Conservation (phyloP, 2,329 filamentous ascomycete genomes). For the Epichloe aotearoae region DNA sequence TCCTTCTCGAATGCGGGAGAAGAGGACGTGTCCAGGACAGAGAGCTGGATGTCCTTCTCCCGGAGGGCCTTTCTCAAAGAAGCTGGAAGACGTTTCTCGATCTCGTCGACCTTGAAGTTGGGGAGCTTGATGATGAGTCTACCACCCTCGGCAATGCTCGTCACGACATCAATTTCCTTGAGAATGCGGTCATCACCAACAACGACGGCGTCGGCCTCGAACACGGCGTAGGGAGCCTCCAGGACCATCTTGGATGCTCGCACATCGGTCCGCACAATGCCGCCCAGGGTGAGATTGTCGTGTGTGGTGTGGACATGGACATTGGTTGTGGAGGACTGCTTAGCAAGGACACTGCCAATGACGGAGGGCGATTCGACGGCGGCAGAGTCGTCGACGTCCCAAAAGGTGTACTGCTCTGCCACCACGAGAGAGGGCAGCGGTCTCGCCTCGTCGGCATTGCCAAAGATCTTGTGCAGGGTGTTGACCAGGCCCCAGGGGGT, state of each 20-base stretch:
- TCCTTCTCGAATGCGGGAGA: constrained; percentile 57
- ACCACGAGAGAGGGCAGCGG: constrained; percentile 33
- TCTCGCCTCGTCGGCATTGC: constrained; percentile 40
- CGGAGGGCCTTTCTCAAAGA: constrained; percentile 58
- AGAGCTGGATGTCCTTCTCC: constrained; percentile 57
- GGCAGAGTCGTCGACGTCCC: constrained; percentile 69
- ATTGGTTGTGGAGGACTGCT: constrained; percentile 55
- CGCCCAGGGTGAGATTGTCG: constrained; percentile 59
- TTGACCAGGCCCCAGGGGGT: constrained; percentile 41
- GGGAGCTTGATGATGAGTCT: constrained; percentile 65
- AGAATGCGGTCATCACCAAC: constrained; percentile 72
- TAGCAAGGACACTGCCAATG: constrained; percentile 49
- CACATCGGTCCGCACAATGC: constrained; percentile 71
- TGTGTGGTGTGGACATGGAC: constrained; percentile 48
- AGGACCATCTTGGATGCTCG: constrained; percentile 71
- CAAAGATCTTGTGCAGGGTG: constrained; percentile 35
- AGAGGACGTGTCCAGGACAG: constrained; percentile 58
- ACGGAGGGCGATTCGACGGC: constrained; percentile 51
- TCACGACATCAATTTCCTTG: constrained; percentile 60
- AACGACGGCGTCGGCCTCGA: constrained; percentile 64
- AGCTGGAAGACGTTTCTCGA: constrained; percentile 73
- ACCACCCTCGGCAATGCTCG: constrained; percentile 55
- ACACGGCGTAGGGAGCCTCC: constrained; percentile 69
- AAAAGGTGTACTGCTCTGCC: constrained; percentile 82
- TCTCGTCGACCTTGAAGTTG: constrained; percentile 72